Percentiles rank a stretch among this genome's conserved stretches.
Conservation (phyloP, 768 basidiomycete genomes). For the Serendipita sp. region DNA sequence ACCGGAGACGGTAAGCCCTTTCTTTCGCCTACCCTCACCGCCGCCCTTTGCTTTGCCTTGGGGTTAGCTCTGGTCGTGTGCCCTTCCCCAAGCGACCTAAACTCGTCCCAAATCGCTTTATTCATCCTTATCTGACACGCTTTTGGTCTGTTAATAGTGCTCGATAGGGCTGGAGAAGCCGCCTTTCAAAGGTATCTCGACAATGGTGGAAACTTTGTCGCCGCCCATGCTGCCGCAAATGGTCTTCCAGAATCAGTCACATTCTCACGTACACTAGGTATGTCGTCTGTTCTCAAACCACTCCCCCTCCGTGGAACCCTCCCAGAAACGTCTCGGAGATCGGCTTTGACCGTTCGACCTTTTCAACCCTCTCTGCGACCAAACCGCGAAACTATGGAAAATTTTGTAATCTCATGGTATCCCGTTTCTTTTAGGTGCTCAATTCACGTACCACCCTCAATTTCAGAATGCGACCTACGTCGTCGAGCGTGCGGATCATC, state of each 20-base stretch:
- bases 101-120: too few relatives aligned
- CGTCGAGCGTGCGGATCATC: conserved; percentile 16
- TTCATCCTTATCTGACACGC: not conserved
- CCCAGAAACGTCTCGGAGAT: not conserved
- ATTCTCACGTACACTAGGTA: not conserved
- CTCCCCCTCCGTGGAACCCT: not conserved
- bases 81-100: not conserved
- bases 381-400: not conserved
- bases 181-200: conserved; percentile 52
- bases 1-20: conserved; percentile 44
- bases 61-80: not conserved
- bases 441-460: conserved; percentile 54
- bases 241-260: conserved; percentile 35
- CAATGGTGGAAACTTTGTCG: conserved; percentile 54
- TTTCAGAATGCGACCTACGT: conserved; percentile 37
- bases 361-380: not conserved
- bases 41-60: not conserved
- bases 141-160: conserved; percentile 26
- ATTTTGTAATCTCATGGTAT: too few relatives aligned
- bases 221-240: conserved; percentile 49
- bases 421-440: conserved; percentile 32
- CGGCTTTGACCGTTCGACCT: not conserved
- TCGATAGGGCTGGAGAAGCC: conserved; percentile 39
- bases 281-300: not conserved
- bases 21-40: not conserved